Evolutionary conservation across 1,284 basidiomycete genomes (phyloP), one percentile per base, ranked within the genome.

Genomic region (Ceratobasidium sp.): DNA sequence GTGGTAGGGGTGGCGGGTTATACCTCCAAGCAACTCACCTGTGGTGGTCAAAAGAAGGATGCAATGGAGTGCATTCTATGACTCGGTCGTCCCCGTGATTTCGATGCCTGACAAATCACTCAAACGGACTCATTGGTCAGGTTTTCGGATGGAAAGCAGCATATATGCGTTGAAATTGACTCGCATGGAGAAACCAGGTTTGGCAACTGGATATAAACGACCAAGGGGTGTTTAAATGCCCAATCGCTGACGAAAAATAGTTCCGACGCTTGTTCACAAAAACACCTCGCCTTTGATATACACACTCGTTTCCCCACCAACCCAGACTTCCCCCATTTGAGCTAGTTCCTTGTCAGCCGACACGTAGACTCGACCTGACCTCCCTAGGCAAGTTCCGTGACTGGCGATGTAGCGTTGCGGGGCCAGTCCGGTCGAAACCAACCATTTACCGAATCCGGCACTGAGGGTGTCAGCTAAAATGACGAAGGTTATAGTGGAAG

Each of bases 301-400:
- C 10, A 75, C 73, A n/a, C 35, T 48, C 1, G 73, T 75, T 6
- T 66, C 62, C 35, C 73, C 73, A 2, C 60, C 73, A 48, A 66
- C 62, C 73, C 73, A 75, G 27, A 75, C 62, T 2, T 75, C 50
- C 23, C 73, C 73, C 5, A 12, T 20, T 41, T 54, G 18, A 41
- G 60, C 73, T 16, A 55, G 2, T 18, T 27, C 33, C 7, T 65
- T 16, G 14, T 66, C 73, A 18, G 73, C 73, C n/a, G 73, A 65
- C 27, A 75, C 50, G 52, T 75, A 75, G 14, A 75, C 50, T 33
- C 73, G 48, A 30, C 73, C 73, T 55, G 33, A 23, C 38, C 73
- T 38, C 23, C 73, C 73, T 33, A 75, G 18, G 35, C 73, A 75
- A 14, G 60, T 57, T 38, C 73, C 73, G 55, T 75, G 73, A n/a